Percentiles rank a stretch among this genome's conserved stretches.
These are phyloP conservation scores for Leccinum variicolor DNA, from an alignment of 768 basidiomycete species.

Conservation along the genomic window DNA sequence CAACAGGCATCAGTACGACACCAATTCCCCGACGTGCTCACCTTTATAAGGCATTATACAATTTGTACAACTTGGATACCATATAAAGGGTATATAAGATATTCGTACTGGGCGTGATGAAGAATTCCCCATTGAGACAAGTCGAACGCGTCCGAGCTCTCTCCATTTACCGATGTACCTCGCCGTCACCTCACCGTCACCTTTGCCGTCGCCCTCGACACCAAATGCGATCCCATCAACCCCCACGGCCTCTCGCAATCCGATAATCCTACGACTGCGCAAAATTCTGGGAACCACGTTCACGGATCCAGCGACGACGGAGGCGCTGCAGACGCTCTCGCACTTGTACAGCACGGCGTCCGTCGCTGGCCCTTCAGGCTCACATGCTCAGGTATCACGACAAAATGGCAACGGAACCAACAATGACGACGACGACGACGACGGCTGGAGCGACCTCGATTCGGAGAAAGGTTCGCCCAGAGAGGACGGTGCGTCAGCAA, in stretches of 20 bases:
- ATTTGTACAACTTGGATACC: too few species aligned
- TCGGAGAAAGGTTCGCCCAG: constrained; percentile 7
- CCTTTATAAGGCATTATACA: too few species aligned
- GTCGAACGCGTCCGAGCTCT: too few species aligned
- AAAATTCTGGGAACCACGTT: constrained; percentile 84
- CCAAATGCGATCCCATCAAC: neutral
- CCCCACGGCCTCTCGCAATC: constrained; percentile 44
- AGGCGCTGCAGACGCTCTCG: constrained; percentile 82
- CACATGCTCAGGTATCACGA: neutral
- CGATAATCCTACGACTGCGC: constrained; percentile 83
- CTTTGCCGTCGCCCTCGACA: neutral
- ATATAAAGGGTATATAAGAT: too few species aligned
- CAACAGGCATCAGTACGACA: too few species aligned
- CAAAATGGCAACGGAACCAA: constrained; percentile 17
- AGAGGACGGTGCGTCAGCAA: constrained; percentile 7
- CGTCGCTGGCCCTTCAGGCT: constrained; percentile 3
- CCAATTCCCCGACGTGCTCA: too few species aligned
- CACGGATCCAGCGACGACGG: constrained; percentile 70
- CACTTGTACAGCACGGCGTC: constrained; percentile 57
- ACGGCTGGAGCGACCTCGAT: constrained; percentile 22
- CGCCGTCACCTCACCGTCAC: neutral
- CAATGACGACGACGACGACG: constrained; percentile 33
- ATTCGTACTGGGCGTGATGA: too few species aligned
- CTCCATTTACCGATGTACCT: neutral
- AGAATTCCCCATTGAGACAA: too few species aligned